Evolutionary conservation across 2,329 filamentous ascomycete species (phyloP), one percentile per base, ranked within the genome.

Genomic region (Penicillium rolfsii): DNA sequence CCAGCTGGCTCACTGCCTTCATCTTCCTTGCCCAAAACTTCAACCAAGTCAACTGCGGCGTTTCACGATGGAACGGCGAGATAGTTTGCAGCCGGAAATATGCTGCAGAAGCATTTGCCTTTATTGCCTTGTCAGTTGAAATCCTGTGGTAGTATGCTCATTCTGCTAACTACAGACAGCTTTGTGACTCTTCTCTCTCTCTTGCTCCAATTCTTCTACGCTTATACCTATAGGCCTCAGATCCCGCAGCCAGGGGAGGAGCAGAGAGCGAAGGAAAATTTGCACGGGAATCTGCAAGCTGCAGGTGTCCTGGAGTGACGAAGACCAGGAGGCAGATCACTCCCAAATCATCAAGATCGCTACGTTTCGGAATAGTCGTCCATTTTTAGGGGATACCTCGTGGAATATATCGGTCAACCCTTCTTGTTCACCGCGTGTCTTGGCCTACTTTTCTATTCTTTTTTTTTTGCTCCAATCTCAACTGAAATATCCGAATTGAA

Each of bases 1-100:
- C n/a, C 24, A 67, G 65, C 11, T 69, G 67, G 65, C 61, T 69
- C 45, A 67, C 67, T 14, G 43, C 65, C 16, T 67, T 67, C 43
- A 64, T 69, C 35, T 65, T 69, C 49, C 55, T 69, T 36, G 52
- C 64, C 7, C 54, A 53, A 16, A 53, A 65, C 45, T 69, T 65
- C 55, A 66, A 68, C 35, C 54, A 43, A 12, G 26, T 55, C 22
- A 67, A 45, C 30, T 68, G 65, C 43, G 60, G 45, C 0, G 9
- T 60, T 4, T 48, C 58, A 19, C 62, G 53, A 19, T 68, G 67
- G 67, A 67, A 68, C 26, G 54, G 62, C 4, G 12, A 65, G 46
- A 41, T 48, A 1, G 65, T 66, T 14, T 68, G 67, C 30, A 67
- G 65, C 35, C 49, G 65, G 12, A 59, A 68, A 54, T 67, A 68